Percentiles rank a stretch among this genome's conserved stretches.
phyloP scores from a whole-genome alignment of 768 basidiomycete genomes.

The Tricholomella constricta region DNA sequence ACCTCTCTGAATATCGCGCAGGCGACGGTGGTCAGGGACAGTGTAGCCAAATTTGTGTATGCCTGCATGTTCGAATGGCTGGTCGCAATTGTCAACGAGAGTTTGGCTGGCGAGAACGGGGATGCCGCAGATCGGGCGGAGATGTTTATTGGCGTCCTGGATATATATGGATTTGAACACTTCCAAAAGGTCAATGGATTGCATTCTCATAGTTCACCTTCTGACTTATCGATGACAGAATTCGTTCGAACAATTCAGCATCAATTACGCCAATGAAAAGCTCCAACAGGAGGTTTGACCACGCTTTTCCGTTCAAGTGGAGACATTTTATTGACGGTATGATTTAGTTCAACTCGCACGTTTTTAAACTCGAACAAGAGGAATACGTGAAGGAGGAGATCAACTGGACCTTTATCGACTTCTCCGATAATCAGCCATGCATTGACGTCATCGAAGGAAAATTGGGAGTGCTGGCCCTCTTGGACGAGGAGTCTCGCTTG shows the following conservation, averaged over 20 bases:
- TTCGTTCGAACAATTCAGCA: constrained; percentile 97
- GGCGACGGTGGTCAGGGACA: constrained; percentile 92
- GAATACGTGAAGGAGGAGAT: constrained; percentile 99
- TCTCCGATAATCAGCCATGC: constrained; percentile 98
- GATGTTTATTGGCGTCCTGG: constrained; percentile 99
- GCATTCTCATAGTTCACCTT: not conserved
- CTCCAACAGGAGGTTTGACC: constrained; percentile 87
- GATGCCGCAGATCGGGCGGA: constrained; percentile 88
- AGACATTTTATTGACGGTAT: constrained; percentile 9
- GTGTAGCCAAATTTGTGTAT: constrained; percentile 98
- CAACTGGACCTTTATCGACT: constrained; percentile 99
- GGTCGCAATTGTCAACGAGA: constrained; percentile 96
- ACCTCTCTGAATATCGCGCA: constrained; percentile 83
- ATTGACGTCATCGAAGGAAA: constrained; percentile 99
- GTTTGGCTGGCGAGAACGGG: constrained; percentile 92
- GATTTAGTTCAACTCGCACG: constrained; percentile 93
- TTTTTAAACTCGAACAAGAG: constrained; percentile 99
- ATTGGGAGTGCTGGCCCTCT: constrained; percentile 89
- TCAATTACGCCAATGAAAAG: constrained; percentile 99
- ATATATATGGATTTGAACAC: constrained; percentile 97
- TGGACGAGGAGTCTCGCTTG: constrained; percentile 97
- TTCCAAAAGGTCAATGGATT: constrained; percentile 79
- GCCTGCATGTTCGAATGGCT: constrained; percentile 99
- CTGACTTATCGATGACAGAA: constrained; percentile 47
- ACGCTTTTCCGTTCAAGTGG: not conserved